Conservation (phyloP, 179 eudicot genomes). For the Spergularia azorica region DNA sequence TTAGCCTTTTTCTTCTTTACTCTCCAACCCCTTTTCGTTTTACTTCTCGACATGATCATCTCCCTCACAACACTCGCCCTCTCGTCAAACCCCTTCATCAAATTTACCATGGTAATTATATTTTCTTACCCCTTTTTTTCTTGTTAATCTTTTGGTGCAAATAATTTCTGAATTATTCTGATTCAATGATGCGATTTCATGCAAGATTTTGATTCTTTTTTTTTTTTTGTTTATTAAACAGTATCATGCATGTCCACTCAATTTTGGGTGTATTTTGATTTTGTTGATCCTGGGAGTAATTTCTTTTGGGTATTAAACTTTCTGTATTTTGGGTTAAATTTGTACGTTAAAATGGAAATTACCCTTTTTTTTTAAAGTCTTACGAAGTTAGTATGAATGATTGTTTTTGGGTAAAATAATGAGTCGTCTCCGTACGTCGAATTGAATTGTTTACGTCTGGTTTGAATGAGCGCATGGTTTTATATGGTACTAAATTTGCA, state of each 20-base stretch:
- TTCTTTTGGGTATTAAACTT: not conserved
- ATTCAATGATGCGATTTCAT: not conserved
- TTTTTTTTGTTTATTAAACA: not conserved
- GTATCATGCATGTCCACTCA: not conserved
- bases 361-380: too few species aligned
- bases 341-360: too few species aligned
- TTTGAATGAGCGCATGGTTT: too few species aligned
- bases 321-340: not conserved
- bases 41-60: not conserved
- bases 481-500: not conserved
- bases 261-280: not conserved
- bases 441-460: too few species aligned
- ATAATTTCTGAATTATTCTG: not conserved
- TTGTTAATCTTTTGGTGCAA: not conserved
- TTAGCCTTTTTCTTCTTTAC: conserved; percentile 29
- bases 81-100: conserved; percentile 6
- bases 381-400: too few species aligned
- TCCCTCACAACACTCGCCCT: conserved; percentile 10
- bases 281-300: not conserved
- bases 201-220: not conserved
- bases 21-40: conserved; percentile 24
- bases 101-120: not conserved
- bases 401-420: too few species aligned
- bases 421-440: too few species aligned
- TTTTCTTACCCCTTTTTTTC: not conserved